Conservation (phyloP, 2,329 filamentous ascomycete species). For the Trichoderma asperellum region DNA sequence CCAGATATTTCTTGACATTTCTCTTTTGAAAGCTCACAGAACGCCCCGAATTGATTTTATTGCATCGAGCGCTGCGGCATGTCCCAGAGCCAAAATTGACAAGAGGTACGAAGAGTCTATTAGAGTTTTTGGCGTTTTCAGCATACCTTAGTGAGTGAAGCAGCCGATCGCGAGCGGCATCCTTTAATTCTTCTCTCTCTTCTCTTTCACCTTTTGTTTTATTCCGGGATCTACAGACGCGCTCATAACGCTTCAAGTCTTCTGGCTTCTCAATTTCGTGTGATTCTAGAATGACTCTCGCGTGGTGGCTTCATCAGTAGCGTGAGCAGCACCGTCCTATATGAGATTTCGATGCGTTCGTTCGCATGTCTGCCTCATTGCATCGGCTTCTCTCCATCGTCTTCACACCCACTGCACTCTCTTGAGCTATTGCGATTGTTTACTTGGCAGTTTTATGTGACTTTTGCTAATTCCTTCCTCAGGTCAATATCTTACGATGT, state of each 20-base stretch:
- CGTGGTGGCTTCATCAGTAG: neutral
- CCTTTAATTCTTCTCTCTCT: neutral
- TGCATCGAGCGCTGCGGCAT: neutral
- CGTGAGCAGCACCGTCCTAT: neutral
- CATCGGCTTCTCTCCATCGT: neutral
- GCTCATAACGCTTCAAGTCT: too few species aligned
- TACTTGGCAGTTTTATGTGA: too few species aligned
- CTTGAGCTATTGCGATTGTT: neutral
- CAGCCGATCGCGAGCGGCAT: neutral
- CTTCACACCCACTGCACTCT: neutral
- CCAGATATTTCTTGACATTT: neutral
- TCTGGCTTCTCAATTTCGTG: neutral
- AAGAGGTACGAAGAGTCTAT: neutral
- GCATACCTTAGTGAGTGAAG: neutral
- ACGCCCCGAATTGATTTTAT: neutral
- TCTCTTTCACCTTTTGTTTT: neutral
- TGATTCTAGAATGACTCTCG: neutral
- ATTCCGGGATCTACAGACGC: neutral
- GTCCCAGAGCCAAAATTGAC: neutral
- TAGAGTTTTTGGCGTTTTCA: neutral
- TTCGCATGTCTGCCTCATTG: neutral
- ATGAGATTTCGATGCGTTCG: neutral
- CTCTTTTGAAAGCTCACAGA: neutral
- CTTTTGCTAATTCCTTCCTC: neutral
- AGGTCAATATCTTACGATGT: neutral